Evolutionary conservation across 1,139 yeast species (phyloP).

Genomic region (Diutina ranongensis): DNA sequence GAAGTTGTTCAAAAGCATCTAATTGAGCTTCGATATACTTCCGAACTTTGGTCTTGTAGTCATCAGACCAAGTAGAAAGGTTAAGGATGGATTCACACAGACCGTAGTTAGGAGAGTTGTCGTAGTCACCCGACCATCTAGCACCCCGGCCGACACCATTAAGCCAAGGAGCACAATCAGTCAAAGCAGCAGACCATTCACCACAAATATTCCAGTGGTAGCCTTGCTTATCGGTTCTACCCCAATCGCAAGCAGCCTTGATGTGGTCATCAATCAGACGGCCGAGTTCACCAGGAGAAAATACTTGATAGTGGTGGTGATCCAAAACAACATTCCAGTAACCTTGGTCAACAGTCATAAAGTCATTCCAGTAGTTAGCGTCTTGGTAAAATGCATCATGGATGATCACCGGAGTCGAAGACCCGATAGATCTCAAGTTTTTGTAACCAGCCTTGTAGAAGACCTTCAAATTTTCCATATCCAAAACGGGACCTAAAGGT

Average conservation of each 20-base stretch:
- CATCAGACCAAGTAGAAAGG: conserved; percentile 46
- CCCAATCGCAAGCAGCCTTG: conserved; percentile 51
- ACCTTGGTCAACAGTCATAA: conserved; percentile 27
- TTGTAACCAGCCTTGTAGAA: conserved; percentile 49
- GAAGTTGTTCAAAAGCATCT: conserved; percentile 61
- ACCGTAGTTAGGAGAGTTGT: conserved; percentile 41
- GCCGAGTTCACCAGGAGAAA: conserved; percentile 49
- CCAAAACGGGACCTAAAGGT: conserved; percentile 66
- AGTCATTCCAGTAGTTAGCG: conserved; percentile 50
- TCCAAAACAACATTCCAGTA: conserved; percentile 67
- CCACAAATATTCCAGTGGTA: conserved; percentile 72
- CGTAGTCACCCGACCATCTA: conserved; percentile 47
- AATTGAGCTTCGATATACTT: conserved; percentile 79
- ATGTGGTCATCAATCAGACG: conserved; percentile 52
- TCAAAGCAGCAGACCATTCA: conserved; percentile 55
- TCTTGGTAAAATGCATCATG: conserved; percentile 62
- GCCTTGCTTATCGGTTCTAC: conserved; percentile 38
- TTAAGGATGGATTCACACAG: conserved; percentile 52
- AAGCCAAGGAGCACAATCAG: conserved; percentile 58
- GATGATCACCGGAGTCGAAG: conserved; percentile 42
- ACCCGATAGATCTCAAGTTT: conserved; percentile 34
- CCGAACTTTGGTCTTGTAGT: conserved; percentile 48
- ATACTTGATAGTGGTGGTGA: conserved; percentile 90
- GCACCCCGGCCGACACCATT: conserved; percentile 52
- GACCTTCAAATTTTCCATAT: conserved; percentile 38